These are phyloP conservation scores for Meira nashicola DNA, from an alignment of 1,284 basidiomycete species.

Conservation along the genomic window DNA sequence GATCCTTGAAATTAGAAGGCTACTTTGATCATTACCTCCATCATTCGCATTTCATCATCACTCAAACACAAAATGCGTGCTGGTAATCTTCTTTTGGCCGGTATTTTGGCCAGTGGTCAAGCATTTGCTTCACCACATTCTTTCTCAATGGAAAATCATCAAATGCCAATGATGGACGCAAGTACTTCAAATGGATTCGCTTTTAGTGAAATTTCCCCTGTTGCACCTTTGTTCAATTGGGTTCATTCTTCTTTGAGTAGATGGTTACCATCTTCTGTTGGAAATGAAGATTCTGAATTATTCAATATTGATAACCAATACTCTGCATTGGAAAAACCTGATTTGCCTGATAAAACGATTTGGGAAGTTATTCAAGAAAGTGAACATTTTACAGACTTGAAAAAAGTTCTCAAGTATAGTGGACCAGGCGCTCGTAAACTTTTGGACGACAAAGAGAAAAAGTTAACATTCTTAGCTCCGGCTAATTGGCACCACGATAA, in stretches of 20 bases:
- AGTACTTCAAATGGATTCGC: no score
- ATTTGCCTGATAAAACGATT: slow-evolving; percentile 24
- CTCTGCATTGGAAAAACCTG: not conserved
- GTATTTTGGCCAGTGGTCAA: no score
- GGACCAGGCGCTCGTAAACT: slow-evolving; percentile 34
- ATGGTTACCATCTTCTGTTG: not conserved
- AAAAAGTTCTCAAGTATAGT: slow-evolving; percentile 39
- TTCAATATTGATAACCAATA: not conserved
- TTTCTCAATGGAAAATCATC: no score
- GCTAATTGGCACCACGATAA: slow-evolving; percentile 37
- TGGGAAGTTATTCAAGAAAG: slow-evolving; percentile 32
- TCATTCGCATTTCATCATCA: no score
- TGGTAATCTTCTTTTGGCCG: no score
- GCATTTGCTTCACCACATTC: no score
- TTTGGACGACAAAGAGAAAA: slow-evolving; percentile 22
- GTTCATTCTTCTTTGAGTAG: not conserved
- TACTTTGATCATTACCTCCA: no score
- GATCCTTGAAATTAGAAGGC: no score
- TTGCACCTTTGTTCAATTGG: not conserved
- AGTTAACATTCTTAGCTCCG: slow-evolving; percentile 37
- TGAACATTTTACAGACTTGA: slow-evolving; percentile 31
- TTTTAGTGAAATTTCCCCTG: not conserved
- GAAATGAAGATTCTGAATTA: not conserved
- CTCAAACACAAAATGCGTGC: no score
- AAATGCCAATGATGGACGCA: no score